phyloP scores from a whole-genome alignment of 164 flowering plant species.

The Vitis cinerea region DNA sequence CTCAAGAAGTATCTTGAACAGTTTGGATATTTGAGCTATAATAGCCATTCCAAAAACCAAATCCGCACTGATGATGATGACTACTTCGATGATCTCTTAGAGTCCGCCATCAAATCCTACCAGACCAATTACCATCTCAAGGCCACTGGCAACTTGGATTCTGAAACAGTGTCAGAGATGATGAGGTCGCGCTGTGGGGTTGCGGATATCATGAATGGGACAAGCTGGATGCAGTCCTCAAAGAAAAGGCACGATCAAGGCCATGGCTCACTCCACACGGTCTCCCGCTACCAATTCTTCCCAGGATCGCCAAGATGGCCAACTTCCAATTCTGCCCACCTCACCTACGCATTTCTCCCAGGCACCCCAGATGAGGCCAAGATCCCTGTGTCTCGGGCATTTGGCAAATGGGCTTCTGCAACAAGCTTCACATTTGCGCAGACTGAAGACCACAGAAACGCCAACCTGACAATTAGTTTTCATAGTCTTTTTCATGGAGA shows the following conservation, averaged over 20 bases:
- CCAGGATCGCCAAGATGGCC: slow-evolving; percentile 12
- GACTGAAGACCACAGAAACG: not conserved
- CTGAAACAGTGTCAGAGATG: slow-evolving; percentile 19
- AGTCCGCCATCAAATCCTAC: slow-evolving; percentile 30
- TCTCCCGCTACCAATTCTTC: slow-evolving; percentile 11
- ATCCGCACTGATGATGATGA: slow-evolving; percentile 7
- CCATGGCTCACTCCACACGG: not conserved
- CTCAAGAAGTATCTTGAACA: slow-evolving; percentile 24
- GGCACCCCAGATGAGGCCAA: not conserved
- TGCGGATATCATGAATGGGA: slow-evolving; percentile 29
- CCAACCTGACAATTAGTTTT: slow-evolving; percentile 25
- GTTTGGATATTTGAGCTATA: slow-evolving; percentile 25
- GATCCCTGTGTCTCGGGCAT: slow-evolving; percentile 8
- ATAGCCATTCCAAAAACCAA: not conserved
- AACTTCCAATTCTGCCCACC: not conserved
- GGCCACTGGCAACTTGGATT: slow-evolving; percentile 26
- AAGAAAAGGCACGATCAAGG: not conserved
- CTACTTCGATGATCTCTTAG: slow-evolving; percentile 25
- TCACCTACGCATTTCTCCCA: slow-evolving; percentile 10
- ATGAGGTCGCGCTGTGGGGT: slow-evolving; percentile 27
- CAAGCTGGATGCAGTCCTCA: slow-evolving; percentile 2
- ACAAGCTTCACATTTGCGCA: slow-evolving; percentile 19
- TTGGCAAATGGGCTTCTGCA: slow-evolving; percentile 19
- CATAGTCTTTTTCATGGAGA: slow-evolving; percentile 28
- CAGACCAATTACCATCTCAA: slow-evolving; percentile 24